These are phyloP conservation scores for Aspergillus phoenicis DNA, from an alignment of 2,329 filamentous ascomycete species.

Conservation along the genomic window DNA sequence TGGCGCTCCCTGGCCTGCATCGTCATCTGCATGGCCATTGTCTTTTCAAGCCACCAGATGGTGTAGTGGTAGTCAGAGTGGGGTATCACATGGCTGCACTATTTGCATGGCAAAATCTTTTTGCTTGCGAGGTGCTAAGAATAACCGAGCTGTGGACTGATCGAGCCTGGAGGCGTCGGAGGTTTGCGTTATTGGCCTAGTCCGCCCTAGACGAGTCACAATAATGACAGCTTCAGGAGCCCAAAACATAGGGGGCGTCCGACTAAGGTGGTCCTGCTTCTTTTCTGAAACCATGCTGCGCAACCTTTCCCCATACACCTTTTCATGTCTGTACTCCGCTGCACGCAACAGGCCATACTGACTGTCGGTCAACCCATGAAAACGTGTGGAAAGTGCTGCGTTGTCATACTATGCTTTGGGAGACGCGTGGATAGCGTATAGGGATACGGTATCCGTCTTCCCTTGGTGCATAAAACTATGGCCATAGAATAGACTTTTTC, in stretches of 20 bases:
- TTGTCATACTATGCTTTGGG: neutral
- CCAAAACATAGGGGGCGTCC: constrained; percentile 5
- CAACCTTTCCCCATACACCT: constrained; percentile 4
- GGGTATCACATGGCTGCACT: constrained; percentile 13
- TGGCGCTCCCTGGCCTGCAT: constrained; percentile 3
- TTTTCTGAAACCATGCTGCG: constrained; percentile 8
- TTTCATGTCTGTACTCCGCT: neutral
- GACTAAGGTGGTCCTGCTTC: neutral
- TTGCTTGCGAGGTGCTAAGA: neutral
- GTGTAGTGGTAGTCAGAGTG: constrained; percentile 3
- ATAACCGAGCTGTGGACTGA: constrained; percentile 3
- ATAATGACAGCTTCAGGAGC: constrained; percentile 1
- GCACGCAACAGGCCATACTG: neutral
- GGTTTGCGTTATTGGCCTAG: neutral
- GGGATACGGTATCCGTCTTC: neutral
- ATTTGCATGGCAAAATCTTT: constrained; percentile 6
- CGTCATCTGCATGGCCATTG: neutral
- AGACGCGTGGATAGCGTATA: neutral
- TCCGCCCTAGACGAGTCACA: neutral
- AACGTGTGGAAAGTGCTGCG: neutral
- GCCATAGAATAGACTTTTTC: neutral
- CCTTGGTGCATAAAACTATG: neutral
- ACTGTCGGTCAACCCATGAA: neutral
- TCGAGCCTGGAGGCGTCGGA: neutral
- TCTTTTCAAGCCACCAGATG: constrained; percentile 1